Conservation (phyloP, 2,329 filamentous ascomycete genomes). For the Phaeosphaeriaceae sp. region DNA sequence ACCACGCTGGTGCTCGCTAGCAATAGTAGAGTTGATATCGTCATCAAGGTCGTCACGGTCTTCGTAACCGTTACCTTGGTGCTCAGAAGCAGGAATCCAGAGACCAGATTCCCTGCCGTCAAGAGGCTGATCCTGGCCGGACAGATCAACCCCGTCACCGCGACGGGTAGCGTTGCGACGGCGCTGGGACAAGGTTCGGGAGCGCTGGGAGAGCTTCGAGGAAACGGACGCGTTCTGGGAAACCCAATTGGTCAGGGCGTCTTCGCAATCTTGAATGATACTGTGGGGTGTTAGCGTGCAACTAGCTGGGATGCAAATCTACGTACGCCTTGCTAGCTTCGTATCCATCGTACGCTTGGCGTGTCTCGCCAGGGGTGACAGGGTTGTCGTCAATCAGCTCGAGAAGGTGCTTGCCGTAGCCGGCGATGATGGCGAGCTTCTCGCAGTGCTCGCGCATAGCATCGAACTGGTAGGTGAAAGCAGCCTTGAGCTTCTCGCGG, state of each 20-base stretch:
- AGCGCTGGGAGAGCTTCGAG: constrained; percentile 84
- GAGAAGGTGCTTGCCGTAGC: constrained; percentile 97
- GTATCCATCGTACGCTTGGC: constrained; percentile 95
- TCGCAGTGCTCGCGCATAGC: constrained; percentile 96
- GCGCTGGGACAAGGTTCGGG: constrained; percentile 86
- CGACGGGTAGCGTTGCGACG: constrained; percentile 70
- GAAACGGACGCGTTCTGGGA: constrained; percentile 86
- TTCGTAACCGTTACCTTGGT: constrained; percentile 67
- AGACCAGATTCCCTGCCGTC: constrained; percentile 74
- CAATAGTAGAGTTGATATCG: constrained; percentile 54
- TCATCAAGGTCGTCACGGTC: constrained; percentile 70
- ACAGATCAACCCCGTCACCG: constrained; percentile 79
- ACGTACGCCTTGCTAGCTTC: constrained; percentile 87
- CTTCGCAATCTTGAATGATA: constrained; percentile 99
- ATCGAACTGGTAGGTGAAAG: constrained; percentile 98
- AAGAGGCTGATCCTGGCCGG: constrained; percentile 80
- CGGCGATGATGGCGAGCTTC: constrained; percentile 97
- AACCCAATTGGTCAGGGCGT: constrained; percentile 97
- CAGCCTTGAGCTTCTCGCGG: constrained; percentile 98
- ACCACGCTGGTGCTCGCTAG: constrained; percentile 51
- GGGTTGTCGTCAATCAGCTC: constrained; percentile 96
- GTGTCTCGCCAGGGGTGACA: constrained; percentile 95
- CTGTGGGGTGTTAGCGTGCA: constrained; percentile 49
- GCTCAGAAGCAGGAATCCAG: constrained; percentile 80
- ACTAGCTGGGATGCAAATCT: neutral